Base-by-base conservation (phyloP, 805 yeast species). In the Naumovozyma baii region DNA sequence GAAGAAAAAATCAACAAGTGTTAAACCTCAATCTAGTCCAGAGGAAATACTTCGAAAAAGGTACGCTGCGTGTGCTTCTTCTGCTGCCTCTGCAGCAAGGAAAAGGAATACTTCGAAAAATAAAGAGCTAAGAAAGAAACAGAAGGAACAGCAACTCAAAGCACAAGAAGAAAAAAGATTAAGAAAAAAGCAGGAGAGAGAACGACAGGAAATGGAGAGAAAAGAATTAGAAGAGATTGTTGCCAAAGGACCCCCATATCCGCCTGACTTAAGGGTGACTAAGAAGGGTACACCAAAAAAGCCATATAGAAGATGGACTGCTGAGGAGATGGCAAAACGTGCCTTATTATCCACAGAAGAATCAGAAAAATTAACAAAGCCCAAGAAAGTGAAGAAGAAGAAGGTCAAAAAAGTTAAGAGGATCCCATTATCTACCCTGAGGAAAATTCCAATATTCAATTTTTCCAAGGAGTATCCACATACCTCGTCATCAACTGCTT, bases 221-320 rank as follows among this genome's bases (percentile, higher is more conserved):
- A 55, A 49, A 33, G 60, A 56, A 39, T 43, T 60, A 13, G 55
- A 50, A 35, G 54, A 47, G 14, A 53, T 57, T 19, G 62, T 57
- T 10, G 53, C 61, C 2, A 50, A 39, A 29, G 63, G 63, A 5
- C 59, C 63, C 14, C 64, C 63, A 15, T 57, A 59, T 43, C 63
- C 64, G 16, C 35, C 48, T 3, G 57, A 54, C 40, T 32, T 59
- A 34, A 44, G 62, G 19, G 32, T 57, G 22, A 57, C 61, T 1
- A 55, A 57, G 39, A 51, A 49, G 34, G 62, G 63, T 13, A 46
- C 43, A 34, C 62, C 63, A 14, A 59, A 57, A 39, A 57, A 52
- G 34, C 63, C 63, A 3, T 57, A 57, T 36, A 50, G 63, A 42
- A 49, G 62, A 40, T 54, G 55, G 49, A 56, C 63, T 1, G 43